Base-by-base conservation (phyloP, 306 rosid genomes). In the Glycine soja region DNA sequence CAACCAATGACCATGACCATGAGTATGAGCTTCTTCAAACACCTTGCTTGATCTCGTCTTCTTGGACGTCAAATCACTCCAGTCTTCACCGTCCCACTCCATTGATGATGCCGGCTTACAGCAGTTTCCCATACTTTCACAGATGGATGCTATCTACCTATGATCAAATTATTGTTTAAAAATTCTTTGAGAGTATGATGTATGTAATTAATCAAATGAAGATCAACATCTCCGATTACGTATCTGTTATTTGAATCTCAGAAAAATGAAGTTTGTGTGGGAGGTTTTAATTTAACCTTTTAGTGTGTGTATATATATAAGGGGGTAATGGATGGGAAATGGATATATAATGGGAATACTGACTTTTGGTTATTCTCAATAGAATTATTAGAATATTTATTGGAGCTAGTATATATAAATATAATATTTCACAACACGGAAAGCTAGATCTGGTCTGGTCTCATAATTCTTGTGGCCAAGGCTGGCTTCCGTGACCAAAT, bases 401-500 rank as follows among this genome's bases (percentile, higher is more conserved):
- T 59, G 30, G 30, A 24, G 2, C 2, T 24, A 24, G 30, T 24
- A 24, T 24, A 24, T 24, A 24, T 24, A 24, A 24, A 24, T 36
- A 36, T 36, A 36, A 0, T 61, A 61, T 63, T 10, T 63, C 5
- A 13, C 2, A 46, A 3, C 18, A 43, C 42, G 30, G 14, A 34
- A 3, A 57, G 64, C 43, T 38, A 38, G n/a, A 59, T 59, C 7
- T 40, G 69, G 69, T 62, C 69, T 30, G 3, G 9, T 14, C 7
- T 24, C 30, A 24, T 24, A 42, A 42, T 46, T 8, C 3, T 46
- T 9, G 51, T 46, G 10, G 12, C 12, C 3, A 7, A 36, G 40
- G 40, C 40, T 53, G 51, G 58, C 70, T 45, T 36, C 5, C 40
- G 40, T 76, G 50, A 4, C 67, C 80, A 70, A 32, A 64, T 6